phyloP scores from a whole-genome alignment of 176 grass and related monocot genomes.

The Bonia amplexicaulis region DNA sequence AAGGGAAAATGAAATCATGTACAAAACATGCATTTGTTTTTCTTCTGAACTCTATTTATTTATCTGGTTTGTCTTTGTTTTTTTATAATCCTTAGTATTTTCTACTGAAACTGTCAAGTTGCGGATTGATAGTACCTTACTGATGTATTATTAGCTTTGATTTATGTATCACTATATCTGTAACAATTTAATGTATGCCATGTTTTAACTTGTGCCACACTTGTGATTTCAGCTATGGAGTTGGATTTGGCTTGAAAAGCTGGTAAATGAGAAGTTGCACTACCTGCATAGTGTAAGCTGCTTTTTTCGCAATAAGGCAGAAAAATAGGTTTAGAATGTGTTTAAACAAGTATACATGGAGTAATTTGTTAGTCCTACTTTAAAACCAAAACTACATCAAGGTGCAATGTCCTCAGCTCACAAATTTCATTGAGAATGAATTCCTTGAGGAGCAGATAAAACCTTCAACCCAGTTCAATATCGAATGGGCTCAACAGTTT shows the following conservation, averaged over 20 bases:
- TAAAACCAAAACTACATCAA: neutral
- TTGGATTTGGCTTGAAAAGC: constrained; percentile 77
- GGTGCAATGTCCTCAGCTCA: constrained; percentile 65
- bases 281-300: constrained; percentile 63
- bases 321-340: neutral
- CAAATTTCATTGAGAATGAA: constrained; percentile 70
- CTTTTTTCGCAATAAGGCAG: neutral
- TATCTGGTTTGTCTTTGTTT: neutral
- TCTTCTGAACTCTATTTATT: neutral
- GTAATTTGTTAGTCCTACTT: neutral
- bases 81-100: neutral
- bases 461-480: neutral
- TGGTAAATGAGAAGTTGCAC: constrained; percentile 81
- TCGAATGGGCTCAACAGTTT: neutral
- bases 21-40: neutral
- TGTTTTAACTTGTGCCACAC: neutral
- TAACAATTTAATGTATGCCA: neutral
- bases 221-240: constrained; percentile 73
- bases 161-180: neutral
- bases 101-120: neutral
- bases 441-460: constrained; percentile 81
- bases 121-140: neutral
- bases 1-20: neutral
- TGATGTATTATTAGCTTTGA: neutral
- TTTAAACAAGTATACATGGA: neutral